Base-by-base conservation (phyloP, 2,329 filamentous ascomycete species). In the Didymella exigua region DNA sequence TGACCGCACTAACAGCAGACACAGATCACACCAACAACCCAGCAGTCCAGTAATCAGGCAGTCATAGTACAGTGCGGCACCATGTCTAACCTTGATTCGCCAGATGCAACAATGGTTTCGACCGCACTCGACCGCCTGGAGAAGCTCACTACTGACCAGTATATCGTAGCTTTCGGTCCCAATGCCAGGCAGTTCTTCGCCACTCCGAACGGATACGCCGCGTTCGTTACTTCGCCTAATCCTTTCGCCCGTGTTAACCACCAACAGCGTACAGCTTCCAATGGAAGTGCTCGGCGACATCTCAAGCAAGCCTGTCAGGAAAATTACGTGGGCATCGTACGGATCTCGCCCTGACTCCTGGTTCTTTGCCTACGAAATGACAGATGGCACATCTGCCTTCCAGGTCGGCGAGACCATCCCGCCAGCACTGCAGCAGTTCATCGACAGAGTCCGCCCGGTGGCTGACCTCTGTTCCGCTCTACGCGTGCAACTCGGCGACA, bases 161-260 rank as follows among this genome's bases (percentile, higher is more conserved):
- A 74, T 29, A 60, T 69, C 26, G 48, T 68, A 37, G 67, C 66
- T 1, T 66, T 70, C 33, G 64, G 70, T 8, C 62, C 61, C 8
- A 50, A 50, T 2, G 58, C 56, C 30, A 48, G 56, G 37, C 62
- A 67, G 26, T 69, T 73, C 19, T 59, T 60, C 23, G 69, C 53
- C 24, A 71, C 66, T 2, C 65, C 66, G 5, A 65, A 66, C 16
- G 71, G 68, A 7, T 74, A 67, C 48, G 58, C 54, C 7, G 60
- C 61, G 68, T 72, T n/a, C n/a, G n/a, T n/a, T n/a, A n/a, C n/a
- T n/a, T n/a, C n/a, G n/a, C n/a, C n/a, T 53, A 55, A 63, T 56
- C 1, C 21, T 2, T 29, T 21, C 29, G 10, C 14, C 14, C 8
- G 13, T 8, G 29, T 56, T 61, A 14, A 65, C 13, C 14, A 34